Conservation (phyloP, 176 grass and related monocot genomes). For the Phyllostachys edulis region DNA sequence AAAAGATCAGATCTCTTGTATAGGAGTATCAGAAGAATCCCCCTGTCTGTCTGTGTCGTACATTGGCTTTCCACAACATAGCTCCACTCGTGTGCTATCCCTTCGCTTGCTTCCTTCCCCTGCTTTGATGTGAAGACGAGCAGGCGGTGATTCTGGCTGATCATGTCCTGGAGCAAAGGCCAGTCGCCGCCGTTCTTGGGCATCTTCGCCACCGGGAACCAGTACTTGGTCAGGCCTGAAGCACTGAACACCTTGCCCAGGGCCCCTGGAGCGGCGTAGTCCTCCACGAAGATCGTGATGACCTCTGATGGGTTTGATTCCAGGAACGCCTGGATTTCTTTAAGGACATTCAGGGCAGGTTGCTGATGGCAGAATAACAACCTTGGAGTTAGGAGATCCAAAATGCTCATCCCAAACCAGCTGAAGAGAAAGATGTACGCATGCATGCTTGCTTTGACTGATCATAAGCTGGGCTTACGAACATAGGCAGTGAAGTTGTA, state of each 20-base stretch:
- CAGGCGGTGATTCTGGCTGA: constrained; percentile 50
- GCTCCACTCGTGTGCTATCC: constrained; percentile 55
- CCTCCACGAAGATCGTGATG: constrained; percentile 78
- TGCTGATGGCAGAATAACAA: constrained; percentile 30
- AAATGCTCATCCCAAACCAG: no score
- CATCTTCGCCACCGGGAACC: constrained; percentile 58
- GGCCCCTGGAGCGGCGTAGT: constrained; percentile 49
- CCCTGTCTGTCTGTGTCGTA: background rate
- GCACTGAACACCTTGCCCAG: constrained; percentile 43
- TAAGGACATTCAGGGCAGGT: constrained; percentile 47
- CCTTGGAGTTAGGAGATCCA: background rate
- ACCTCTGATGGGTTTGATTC: constrained; percentile 61
- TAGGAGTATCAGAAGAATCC: background rate
- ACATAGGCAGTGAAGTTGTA: constrained; percentile 65
- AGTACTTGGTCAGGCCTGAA: constrained; percentile 53
- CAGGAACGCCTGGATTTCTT: constrained; percentile 65
- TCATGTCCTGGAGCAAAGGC: constrained; percentile 76
- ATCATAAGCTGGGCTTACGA: constrained; percentile 12
- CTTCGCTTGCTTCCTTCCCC: constrained; percentile 54
- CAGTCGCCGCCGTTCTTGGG: constrained; percentile 51
- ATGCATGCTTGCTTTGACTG: background rate
- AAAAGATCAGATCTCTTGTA: no score
- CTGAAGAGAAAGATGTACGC: background rate
- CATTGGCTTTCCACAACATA: constrained; percentile 79
- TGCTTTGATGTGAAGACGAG: constrained; percentile 77